phyloP scores from a whole-genome alignment of 129 eudicot species.

The Pittosporum tobira region DNA sequence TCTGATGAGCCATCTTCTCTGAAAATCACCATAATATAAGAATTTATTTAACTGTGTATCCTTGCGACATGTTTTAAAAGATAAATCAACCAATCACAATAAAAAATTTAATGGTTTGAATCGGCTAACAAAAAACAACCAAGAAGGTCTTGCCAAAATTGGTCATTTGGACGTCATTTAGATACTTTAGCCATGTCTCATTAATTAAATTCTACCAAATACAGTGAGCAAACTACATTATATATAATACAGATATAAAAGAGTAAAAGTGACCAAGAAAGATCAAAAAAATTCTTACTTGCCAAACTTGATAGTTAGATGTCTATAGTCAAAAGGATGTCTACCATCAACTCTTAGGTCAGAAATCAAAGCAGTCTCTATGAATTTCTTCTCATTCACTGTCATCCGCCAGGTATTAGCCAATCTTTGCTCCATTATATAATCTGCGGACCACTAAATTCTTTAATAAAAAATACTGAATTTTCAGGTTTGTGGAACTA shows the following conservation, averaged over 20 bases:
- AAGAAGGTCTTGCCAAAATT: too few species aligned
- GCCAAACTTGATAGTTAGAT: conserved; percentile 58
- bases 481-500: too few species aligned
- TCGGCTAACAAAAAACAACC: too few species aligned
- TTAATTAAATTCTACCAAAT: too few species aligned
- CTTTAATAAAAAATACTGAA: too few species aligned
- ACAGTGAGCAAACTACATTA: too few species aligned
- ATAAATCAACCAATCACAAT: neutral
- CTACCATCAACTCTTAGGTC: conserved; percentile 89
- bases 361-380: conserved; percentile 62
- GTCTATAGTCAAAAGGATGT: conserved; percentile 70
- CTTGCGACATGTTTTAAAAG: neutral
- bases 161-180: too few species aligned
- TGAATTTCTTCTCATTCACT: conserved; percentile 78
- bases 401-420: conserved; percentile 75
- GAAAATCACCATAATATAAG: conserved; percentile 8
- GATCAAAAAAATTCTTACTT: conserved; percentile 34
- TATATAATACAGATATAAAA: too few species aligned
- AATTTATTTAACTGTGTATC: neutral
- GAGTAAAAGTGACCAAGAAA: too few species aligned
- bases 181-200: too few species aligned
- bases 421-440: conserved; percentile 71
- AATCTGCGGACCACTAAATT: conserved; percentile 5
- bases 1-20: conserved; percentile 94
- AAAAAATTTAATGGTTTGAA: too few species aligned